Percentiles rank a stretch among this genome's conserved stretches.
phyloP scores from a whole-genome alignment of 1,139 yeast species.

The Taiozyma onychis region DNA sequence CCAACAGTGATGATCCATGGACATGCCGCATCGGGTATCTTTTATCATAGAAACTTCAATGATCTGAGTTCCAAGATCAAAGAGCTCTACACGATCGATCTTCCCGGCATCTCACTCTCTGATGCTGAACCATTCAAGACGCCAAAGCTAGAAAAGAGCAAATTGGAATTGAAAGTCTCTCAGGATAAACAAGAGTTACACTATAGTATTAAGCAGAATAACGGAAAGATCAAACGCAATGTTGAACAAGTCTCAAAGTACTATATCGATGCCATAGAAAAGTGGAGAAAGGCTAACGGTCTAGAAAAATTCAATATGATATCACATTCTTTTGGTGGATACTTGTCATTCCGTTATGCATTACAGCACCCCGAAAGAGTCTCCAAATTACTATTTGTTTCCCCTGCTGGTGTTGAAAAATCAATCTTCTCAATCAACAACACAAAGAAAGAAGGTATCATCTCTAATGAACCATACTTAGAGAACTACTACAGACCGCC shows the following conservation, averaged over 20 bases:
- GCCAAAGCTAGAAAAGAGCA: background rate
- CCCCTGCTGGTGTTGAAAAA: constrained; percentile 90
- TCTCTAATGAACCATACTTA: constrained; percentile 10
- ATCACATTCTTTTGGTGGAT: constrained; percentile 95
- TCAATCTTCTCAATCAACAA: constrained; percentile 58
- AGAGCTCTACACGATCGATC: constrained; percentile 70
- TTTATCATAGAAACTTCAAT: constrained; percentile 74
- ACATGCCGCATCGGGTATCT: constrained; percentile 84
- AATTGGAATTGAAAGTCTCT: constrained; percentile 4
- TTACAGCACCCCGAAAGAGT: constrained; percentile 58
- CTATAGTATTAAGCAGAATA: constrained; percentile 19
- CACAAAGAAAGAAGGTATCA: constrained; percentile 20
- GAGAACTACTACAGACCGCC: constrained; percentile 19
- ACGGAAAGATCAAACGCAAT: constrained; percentile 36
- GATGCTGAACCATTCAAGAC: constrained; percentile 8
- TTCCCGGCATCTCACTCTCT: constrained; percentile 81
- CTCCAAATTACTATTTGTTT: constrained; percentile 62
- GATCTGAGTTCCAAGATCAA: constrained; percentile 38
- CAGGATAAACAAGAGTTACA: background rate
- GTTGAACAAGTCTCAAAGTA: constrained; percentile 59
- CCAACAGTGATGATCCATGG: constrained; percentile 75
- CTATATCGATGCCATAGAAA: constrained; percentile 77
- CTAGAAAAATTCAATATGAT: constrained; percentile 61
- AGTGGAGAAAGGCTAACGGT: constrained; percentile 63
- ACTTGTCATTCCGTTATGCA: constrained; percentile 74